Base-by-base conservation (phyloP, 345 rosid genomes). In the Clausena lansium region DNA sequence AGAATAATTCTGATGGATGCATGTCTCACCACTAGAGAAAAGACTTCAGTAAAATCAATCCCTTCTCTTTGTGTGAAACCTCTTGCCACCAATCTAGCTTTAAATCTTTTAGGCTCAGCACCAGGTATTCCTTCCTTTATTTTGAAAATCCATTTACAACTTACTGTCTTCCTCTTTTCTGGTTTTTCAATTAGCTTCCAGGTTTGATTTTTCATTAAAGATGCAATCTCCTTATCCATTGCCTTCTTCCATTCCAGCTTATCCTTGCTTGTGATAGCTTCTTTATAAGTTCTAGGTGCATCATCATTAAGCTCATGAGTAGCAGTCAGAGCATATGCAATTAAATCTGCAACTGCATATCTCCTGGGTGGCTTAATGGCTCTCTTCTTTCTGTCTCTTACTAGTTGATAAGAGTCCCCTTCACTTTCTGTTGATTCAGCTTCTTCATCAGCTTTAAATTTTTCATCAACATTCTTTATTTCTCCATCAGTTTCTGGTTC, bases 401-500 rank as follows among this genome's bases (percentile, higher is more conserved):
- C 22, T 4, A 50, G 0, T 4, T 4, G 5, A 5, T 15, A 15
- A 4, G 4, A 10, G 2, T 41, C 47, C 7, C 3, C 47, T 0
- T 11, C 4, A 11, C 15, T 41, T 11, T 41, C 47, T 1, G 47
- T 10, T 41, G 47, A 41, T 11, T 41, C 47, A 2, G 0, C 0
- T 3, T 50, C 1, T 50, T 50, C 55, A 0, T 4, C 7, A 50
- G 0, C 6, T 14, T 50, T 0, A 15, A 0, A 0, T 50, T 50
- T 2, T 4, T 50, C 7, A 17, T 1, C 55, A 50, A 17, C 3
- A 15, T 2, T 15, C 2, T 1, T 11, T 2, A 1, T 1, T 50
- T 50, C 1, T 17, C 0, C 55, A 2, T 15, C 2, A 15, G 6
- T 17, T 0, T 0, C 0, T 15, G 22, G 0, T 50, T 50, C 0